Base-by-base conservation (phyloP, 2,329 filamentous ascomycete genomes). In the Thelonectria discophora region DNA sequence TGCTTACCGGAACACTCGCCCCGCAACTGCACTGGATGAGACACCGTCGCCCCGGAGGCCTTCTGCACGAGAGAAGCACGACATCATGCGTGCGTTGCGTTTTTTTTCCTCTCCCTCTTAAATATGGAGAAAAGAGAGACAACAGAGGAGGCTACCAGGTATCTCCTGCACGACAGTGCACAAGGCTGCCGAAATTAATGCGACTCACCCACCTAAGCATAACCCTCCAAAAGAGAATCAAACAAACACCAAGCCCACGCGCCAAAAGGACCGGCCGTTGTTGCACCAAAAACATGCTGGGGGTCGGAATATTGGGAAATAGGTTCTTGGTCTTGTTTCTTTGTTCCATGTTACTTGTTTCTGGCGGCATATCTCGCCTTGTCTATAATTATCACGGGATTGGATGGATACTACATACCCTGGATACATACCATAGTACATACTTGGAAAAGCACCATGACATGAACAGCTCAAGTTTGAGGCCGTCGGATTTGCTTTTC, bases 11-110 rank as follows among this genome's bases (percentile, higher is more conserved):
- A 50, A 40, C 46, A 12, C 24, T 21, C 30, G 60, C 53, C 54
- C 64, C 55, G 48, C 56, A 45, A 52, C 55, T 55, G 24, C 61
- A 62, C 56, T 50, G 53, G 55, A 55, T 34, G 46, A 66, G 64
- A 53, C 52, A 63, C 64, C 42, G 43, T 50, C 43, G 21, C 47
- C 57, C 54, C 54, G 58, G 53, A 24, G n/a, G 37, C 34, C 48
- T 24, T 50, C 37, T 27, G 48, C 17, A 50, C 37, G 24, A 24
- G 40, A 52, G 37, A 46, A 40, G 20, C 21, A 49, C 24, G 37
- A 10, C 39, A 54, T 13, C 45, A 45, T 48, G 50, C 54, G 52
- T 43, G 32, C 49, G 11, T 39, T 48, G 7, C 37, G 34, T 40
- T 48, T 37, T 37, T 15, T 37, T 13, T 37, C 32, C 12, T 7